Evolutionary conservation across 495 filamentous ascomycete species (phyloP), one percentile per base, ranked within the genome.

Genomic region (Penicillium malachiteum): DNA sequence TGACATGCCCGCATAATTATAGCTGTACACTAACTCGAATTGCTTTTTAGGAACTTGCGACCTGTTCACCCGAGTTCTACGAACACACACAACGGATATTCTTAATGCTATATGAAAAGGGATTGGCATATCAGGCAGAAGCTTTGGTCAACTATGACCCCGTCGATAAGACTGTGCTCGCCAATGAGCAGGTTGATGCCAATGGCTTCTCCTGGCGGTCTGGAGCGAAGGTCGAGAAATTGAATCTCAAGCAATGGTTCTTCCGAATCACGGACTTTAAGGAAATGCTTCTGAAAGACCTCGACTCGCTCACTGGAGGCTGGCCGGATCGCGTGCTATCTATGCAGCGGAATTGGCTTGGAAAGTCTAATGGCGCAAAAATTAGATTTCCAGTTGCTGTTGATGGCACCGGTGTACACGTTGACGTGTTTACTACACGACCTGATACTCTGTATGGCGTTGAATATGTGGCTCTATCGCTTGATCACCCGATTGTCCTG

Each of bases 271-370:
- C 89, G 1, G 79, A 79, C 17, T 95, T 90, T 65, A 82, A 87
- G 48, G 84, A 92, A 48, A 71, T 80, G n/a, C 75, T 96, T 1
- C 70, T 95, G 33, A 74, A 85, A 21, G 91, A 90, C 54, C 77
- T 96, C 2, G 84, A 91, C 18, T 68, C 77, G 1, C 73, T 96
- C 7, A 72, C 79, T 8, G 81, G 78, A 3, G 72, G 73, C 9
- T 96, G 91, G 91, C 91, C 91, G 0, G 88, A 94, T 43, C 78
- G 87, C 50, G 91, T 96, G 7, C 58, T 90, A 52, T 72, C 87
- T 2, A 91, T 93, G 88, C 91, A 96, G 66, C 83, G 80, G 61
- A 92, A 96, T 66, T 96, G 91, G 91, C 79, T 96, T 18, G 91
- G 91, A 14, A 88, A 84, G 60, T 92, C 89, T 0, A 70, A 74